Base-by-base conservation (phyloP, 2,329 filamentous ascomycete species). In the Arthrobotrys sphaeroides region DNA sequence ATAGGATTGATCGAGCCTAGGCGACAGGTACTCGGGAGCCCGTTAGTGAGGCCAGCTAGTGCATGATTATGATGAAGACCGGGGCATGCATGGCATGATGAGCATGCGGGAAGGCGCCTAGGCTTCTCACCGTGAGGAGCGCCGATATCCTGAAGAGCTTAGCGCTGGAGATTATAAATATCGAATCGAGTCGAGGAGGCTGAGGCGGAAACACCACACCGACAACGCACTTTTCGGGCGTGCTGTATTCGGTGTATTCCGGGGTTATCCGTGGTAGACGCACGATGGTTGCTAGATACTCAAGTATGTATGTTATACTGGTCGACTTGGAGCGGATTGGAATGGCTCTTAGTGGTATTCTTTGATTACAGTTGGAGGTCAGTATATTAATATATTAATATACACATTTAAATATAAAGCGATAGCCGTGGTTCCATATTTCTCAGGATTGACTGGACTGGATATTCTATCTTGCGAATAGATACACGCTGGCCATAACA, bases 41-140 rank as follows among this genome's bases (percentile, higher is more conserved):
- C 49, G 24, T 49, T 64, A 64, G 61, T 33, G 45, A 65, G 61
- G 61, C 61, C 61, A 65, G 43, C 61, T 65, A 65, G 61, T 65
- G 61, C 61, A 53, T 65, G 61, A 65, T 65, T 55, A 55, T 55
- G 43, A 43, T 49, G 45, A 65, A 65, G 61, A 53, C 61, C 61
- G 55, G 61, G 61, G 43, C 61, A 65, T 65, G 61, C 61, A 65
- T 65, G 61, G 61, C 61, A 65, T 65, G 61, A 65, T 65, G 61
- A 65, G 61, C 61, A 65, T 65, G 61, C 61, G 61, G 61, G 61
- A 65, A 65, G 61, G 61, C 61, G 61, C 42, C 60, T 65, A 53
- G 60, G 24, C 31, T 51, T 38, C 36, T 28, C 45, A 6, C 24
- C 28, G 18, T 62, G 61, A 65, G 61, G 61, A 65, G 61, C 45